These are phyloP conservation scores for Calonectria pteridis DNA, from an alignment of 2,329 filamentous ascomycete genomes.

Conservation along the genomic window DNA sequence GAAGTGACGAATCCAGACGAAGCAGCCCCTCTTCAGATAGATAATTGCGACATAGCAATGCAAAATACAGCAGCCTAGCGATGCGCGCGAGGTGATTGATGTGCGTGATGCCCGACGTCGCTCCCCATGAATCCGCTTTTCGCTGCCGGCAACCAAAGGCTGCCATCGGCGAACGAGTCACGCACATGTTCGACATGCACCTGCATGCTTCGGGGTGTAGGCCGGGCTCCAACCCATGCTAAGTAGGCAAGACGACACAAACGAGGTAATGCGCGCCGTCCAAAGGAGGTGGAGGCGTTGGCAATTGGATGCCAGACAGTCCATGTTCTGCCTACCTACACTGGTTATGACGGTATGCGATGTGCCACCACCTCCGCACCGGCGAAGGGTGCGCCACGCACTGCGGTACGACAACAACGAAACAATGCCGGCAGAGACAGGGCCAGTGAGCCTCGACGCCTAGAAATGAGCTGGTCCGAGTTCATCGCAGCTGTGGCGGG, in stretches of 20 bases:
- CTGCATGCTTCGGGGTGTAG: slow-evolving; percentile 18
- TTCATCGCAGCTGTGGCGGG: neutral
- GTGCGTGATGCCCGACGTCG: slow-evolving; percentile 28
- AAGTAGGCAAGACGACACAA: slow-evolving; percentile 19
- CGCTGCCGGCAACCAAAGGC: slow-evolving; percentile 23
- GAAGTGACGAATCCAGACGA: slow-evolving; percentile 4
- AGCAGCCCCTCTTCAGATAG: slow-evolving; percentile 14
- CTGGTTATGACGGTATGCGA: slow-evolving; percentile 11
- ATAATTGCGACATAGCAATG: slow-evolving; percentile 6
- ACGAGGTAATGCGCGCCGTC: slow-evolving; percentile 18
- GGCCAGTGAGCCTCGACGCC: neutral
- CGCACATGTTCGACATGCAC: slow-evolving; percentile 21
- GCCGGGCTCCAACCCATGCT: slow-evolving; percentile 14
- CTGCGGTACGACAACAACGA: slow-evolving; percentile 9
- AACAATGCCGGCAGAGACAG: slow-evolving; percentile 4
- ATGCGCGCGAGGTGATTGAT: slow-evolving; percentile 15
- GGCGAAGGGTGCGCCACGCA: slow-evolving; percentile 10
- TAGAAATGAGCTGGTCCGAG: slow-evolving; percentile 2
- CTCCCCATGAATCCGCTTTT: slow-evolving; percentile 27
- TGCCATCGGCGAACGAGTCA: slow-evolving; percentile 19
- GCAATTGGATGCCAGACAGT: slow-evolving; percentile 4
- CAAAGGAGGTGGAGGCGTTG: slow-evolving; percentile 16
- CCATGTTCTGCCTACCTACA: neutral
- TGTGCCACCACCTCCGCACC: slow-evolving; percentile 23
- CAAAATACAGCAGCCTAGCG: slow-evolving; percentile 21